Evolutionary conservation across 495 filamentous ascomycete species (phyloP), one percentile per base, ranked within the genome.

Genomic region (Hypoxylon crocopeplum): DNA sequence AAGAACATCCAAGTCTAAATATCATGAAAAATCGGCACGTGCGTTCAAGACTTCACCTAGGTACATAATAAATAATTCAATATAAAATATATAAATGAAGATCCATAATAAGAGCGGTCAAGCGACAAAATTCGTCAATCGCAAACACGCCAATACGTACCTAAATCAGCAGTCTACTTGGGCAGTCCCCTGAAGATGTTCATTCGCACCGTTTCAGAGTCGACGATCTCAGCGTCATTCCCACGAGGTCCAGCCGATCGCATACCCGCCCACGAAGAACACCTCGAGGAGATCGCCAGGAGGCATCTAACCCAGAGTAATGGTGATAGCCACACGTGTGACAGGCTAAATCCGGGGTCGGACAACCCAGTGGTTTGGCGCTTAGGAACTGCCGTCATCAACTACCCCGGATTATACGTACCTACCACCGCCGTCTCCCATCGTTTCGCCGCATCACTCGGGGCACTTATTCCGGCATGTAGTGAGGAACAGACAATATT

Each of bases 221-320:
- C 49, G 65, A 58, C 61, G 57, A 68, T 65, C 65, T 0, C 47
- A 7, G 34, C 61, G 56, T 65, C 52, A 57, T 50, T 32, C 37
- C n/a, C 22, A 7, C 44, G 36, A 39, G 49, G 59, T 49, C 39
- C 7, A 36, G 25, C 20, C 36, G 55, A 60, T 55, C 56, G 15
- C 4, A 17, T 7, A 22, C 19, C 29, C 42, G 33, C 41, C 27
- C 22, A 5, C 38, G 45, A 49, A 11, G 17, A 41, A 2, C 41
- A 8, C 46, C 30, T 19, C 34, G 22, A 24, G 25, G 17, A 62
- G 47, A 65, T 39, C 47, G 46, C 53, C 30, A 32, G 24, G 49
- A 39, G 24, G 37, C 11, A 44, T 29, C 48, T 27, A 53, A 22
- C 15, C 29, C 36, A 12, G 10, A 16, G 17, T 10, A 38, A 40